Evolutionary conservation across 441 rosid species (phyloP), one percentile per base, ranked within the genome.

Genomic region (Pelargonium citronellum): DNA sequence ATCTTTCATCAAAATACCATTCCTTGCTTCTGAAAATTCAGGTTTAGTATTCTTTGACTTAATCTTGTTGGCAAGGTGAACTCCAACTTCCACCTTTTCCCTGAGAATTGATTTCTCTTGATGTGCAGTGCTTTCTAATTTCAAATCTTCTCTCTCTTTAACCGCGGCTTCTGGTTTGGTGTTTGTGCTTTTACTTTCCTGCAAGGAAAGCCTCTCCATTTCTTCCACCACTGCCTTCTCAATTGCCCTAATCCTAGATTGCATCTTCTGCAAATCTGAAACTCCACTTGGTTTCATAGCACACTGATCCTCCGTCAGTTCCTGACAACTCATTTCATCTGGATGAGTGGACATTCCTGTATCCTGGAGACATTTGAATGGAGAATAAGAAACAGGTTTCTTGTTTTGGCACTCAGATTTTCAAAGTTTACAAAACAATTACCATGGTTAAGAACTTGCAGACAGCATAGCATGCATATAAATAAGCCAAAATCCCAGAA

Each of bases 1-100:
- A 76, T 95, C 99, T 84, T 92, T 95, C 93, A 87, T 81, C 79
- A 78, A 75, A 55, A 75, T 77, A 68, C 84, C 85, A 62, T 75
- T 75, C 75, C 73, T 83, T 70, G 17, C 61, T 74, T 80, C 91
- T 43, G 84, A 61, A 72, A 64, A 47, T 64, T 70, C 77, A 27
- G 81, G 78, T 66, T 68, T 83, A 58, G 79, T 80, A 72, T 74
- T 78, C 55, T 67, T 77, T 61, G 76, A 67, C 81, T 78, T 80
- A n/a, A 76, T 73, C 57, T 79, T 78, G 63, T 66, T 81, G 66
- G 82, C 12, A 64, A 70, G 67, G 13, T 78, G 80, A 67, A 81
- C 79, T 39, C 69, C 78, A 72, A 72, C 75, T 44, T 77, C 85
- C 30, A 67, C 66, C 73, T 71, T 79, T 75, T 78, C 88, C 65